A percentile compares a stretch with the other conserved stretches of the same genome.
Conservation (phyloP, 139 green algal genomes). For the Nannochloris sp. region DNA sequence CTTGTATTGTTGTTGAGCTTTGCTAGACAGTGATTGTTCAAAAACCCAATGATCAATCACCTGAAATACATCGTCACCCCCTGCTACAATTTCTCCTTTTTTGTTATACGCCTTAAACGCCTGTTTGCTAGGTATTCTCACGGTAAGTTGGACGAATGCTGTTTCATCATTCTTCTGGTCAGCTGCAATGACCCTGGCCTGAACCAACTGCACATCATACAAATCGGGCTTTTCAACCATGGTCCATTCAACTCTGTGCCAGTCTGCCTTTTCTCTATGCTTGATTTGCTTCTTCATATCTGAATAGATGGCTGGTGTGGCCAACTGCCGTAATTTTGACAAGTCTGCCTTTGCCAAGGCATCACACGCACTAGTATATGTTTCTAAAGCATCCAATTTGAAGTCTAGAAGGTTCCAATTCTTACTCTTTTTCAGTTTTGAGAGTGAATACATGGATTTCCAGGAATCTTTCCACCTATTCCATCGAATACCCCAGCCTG, state of each 20-base stretch:
- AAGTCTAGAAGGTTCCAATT: slow-evolving; percentile 19
- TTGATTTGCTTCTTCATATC: slow-evolving; percentile 43
- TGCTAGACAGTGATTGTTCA: slow-evolving; percentile 26
- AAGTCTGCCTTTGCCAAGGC: slow-evolving; percentile 26
- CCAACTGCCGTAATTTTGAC: slow-evolving; percentile 30
- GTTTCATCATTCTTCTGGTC: slow-evolving; percentile 40
- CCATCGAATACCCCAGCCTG: slow-evolving; percentile 32
- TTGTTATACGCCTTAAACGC: slow-evolving; percentile 33
- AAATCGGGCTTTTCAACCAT: slow-evolving; percentile 9
- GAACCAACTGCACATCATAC: slow-evolving; percentile 26
- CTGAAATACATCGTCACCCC: slow-evolving; percentile 14
- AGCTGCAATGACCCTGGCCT: slow-evolving; percentile 32
- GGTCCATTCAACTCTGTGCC: slow-evolving; percentile 34
- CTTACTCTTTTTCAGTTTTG: slow-evolving; percentile 15
- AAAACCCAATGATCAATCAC: slow-evolving; percentile 46
- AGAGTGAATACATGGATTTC: slow-evolving; percentile 40
- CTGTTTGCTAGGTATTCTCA: slow-evolving; percentile 28
- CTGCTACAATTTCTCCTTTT: slow-evolving; percentile 21
- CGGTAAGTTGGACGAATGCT: slow-evolving; percentile 42
- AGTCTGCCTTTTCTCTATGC: slow-evolving; percentile 32
- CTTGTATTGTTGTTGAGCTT: slow-evolving; percentile 16
- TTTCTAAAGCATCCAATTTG: slow-evolving; percentile 22
- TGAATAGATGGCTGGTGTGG: slow-evolving; percentile 29
- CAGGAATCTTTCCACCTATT: slow-evolving; percentile 14
- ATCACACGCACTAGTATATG: slow-evolving; percentile 25